Conservation (phyloP, 192 early-diverging fungal genomes). For the Rhizoclosmatium sp. region DNA sequence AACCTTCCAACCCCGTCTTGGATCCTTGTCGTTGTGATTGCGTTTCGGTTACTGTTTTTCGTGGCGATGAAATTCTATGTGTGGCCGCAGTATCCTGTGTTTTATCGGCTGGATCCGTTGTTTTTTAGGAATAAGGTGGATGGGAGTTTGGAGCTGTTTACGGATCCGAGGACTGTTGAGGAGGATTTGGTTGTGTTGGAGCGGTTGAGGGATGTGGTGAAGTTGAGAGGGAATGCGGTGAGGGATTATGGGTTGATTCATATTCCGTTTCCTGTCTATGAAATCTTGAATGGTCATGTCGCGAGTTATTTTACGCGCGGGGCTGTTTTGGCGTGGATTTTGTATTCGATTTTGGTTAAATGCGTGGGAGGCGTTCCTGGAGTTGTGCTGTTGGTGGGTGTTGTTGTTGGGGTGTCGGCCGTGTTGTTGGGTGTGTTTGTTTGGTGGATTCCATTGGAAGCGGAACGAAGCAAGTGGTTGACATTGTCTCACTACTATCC, state of each 20-base stretch:
- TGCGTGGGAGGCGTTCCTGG: not conserved
- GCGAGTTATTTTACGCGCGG: not conserved
- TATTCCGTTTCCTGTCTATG: conserved; percentile 4
- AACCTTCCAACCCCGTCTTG: not conserved
- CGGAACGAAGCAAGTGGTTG: not conserved
- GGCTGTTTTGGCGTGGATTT: not conserved
- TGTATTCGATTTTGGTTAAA: not conserved
- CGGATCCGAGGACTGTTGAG: not conserved
- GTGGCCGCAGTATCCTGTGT: not conserved
- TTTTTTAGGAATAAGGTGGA: not conserved
- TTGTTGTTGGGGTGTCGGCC: not conserved
- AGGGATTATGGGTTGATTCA: not conserved
- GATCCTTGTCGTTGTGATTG: not conserved
- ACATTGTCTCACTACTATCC: not conserved
- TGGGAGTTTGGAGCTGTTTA: not conserved
- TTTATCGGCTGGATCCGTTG: not conserved
- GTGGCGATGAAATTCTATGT: conserved; percentile 1
- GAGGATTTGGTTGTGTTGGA: not conserved
- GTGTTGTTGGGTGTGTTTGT: not conserved
- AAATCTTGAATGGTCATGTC: not conserved
- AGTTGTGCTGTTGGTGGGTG: not conserved
- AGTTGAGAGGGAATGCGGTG: not conserved
- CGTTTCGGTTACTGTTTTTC: not conserved
- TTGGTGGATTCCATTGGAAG: not conserved
- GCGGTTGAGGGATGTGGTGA: not conserved